These are phyloP conservation scores for Colletotrichum chlorophyti DNA, from an alignment of 2,329 filamentous ascomycete species.

Conservation along the genomic window DNA sequence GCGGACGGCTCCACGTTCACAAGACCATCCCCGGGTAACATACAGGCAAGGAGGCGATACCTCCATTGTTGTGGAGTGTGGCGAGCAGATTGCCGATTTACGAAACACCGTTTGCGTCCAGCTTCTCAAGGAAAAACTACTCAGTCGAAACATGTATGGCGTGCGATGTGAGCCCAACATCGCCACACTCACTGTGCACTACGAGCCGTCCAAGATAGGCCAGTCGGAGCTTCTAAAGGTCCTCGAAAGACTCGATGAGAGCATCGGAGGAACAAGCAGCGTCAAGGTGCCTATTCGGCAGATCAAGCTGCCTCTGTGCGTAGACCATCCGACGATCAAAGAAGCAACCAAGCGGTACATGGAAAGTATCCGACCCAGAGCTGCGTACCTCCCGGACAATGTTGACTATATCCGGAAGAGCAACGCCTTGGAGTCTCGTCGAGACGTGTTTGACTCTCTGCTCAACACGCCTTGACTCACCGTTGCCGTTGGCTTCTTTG, in stretches of 20 bases:
- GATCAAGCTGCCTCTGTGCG: conserved; percentile 37
- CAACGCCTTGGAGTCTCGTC: conserved; percentile 42
- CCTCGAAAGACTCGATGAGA: not conserved
- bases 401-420: conserved; percentile 54
- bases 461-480: conserved; percentile 41
- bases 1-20: conserved; percentile 36
- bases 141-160: not conserved
- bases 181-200: conserved; percentile 31
- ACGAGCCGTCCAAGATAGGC: conserved; percentile 19
- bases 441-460: conserved; percentile 40
- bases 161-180: conserved; percentile 30
- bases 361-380: conserved; percentile 63
- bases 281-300: conserved; percentile 33
- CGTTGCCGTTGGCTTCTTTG: conserved; percentile 41
- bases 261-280: conserved; percentile 24
- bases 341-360: conserved; percentile 64
- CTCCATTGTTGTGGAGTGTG: conserved; percentile 64
- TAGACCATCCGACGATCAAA: conserved; percentile 39
- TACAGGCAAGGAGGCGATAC: conserved; percentile 54
- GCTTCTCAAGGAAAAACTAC: conserved; percentile 24
- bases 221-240: conserved; percentile 20
- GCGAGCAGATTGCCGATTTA: conserved; percentile 60
- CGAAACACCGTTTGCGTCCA: conserved; percentile 48
- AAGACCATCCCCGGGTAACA: conserved; percentile 42
- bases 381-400: conserved; percentile 66